Evolutionary conservation across 1,284 basidiomycete genomes (phyloP).

Genomic region (Cerrena zonata): DNA sequence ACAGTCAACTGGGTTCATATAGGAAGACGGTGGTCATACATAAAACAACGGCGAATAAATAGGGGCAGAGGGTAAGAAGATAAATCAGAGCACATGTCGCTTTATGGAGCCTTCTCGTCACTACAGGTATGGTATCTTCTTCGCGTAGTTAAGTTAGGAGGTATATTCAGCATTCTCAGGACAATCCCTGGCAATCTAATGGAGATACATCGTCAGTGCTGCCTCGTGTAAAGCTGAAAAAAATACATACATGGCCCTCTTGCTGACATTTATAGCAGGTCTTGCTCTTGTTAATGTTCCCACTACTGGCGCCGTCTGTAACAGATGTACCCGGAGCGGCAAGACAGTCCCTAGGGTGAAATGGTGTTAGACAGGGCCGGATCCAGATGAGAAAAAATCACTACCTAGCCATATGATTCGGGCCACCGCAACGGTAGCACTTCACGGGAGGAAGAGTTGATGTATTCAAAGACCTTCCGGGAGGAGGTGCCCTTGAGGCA

Average conservation of each 20-base stretch:
- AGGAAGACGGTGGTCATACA: not conserved
- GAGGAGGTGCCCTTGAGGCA: slow-evolving; percentile 61
- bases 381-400: slow-evolving; percentile 2
- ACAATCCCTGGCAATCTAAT: slow-evolving; percentile 73
- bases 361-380: slow-evolving; percentile 1
- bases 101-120: not conserved
- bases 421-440: slow-evolving; percentile 77
- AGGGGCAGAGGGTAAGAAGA: slow-evolving; percentile 5
- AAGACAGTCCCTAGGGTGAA: slow-evolving; percentile 61
- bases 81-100: slow-evolving; percentile 4
- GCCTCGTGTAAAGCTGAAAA: no score
- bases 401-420: slow-evolving; percentile 77
- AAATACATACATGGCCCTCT: slow-evolving; percentile 67
- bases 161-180: slow-evolving; percentile 48
- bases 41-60: slow-evolving; percentile 7
- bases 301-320: slow-evolving; percentile 27
- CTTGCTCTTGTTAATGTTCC: slow-evolving; percentile 53
- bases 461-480: slow-evolving; percentile 67
- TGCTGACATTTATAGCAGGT: slow-evolving; percentile 83
- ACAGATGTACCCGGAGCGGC: slow-evolving; percentile 58
- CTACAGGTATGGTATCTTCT: not conserved
- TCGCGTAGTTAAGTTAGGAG: slow-evolving; percentile 11
- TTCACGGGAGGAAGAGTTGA: slow-evolving; percentile 74
- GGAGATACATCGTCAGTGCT: no score
- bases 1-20: not conserved